Conservation (phyloP, 2,329 filamentous ascomycete genomes). For the Helotiales sp. region DNA sequence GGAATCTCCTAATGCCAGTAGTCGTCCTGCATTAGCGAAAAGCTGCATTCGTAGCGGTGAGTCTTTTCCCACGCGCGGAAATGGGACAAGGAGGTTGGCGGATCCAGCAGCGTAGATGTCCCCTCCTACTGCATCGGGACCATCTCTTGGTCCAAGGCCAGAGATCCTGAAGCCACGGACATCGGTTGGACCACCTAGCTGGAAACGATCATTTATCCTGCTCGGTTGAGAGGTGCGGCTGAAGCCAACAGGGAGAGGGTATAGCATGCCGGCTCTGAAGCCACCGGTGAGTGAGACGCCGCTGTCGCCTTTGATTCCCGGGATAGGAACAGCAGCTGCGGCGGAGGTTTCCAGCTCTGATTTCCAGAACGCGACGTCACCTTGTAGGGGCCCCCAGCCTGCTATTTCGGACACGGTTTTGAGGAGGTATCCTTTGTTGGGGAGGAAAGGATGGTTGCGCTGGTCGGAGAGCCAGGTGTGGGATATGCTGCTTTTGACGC, state of each 20-base stretch:
- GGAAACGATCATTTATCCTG: constrained; percentile 91
- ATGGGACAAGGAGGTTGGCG: constrained; percentile 81
- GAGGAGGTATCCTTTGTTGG: constrained; percentile 79
- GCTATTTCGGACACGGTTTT: constrained; percentile 84
- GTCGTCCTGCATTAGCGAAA: constrained; percentile 87
- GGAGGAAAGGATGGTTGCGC: constrained; percentile 84
- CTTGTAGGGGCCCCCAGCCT: constrained; percentile 79
- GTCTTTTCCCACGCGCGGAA: constrained; percentile 81
- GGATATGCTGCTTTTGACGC: constrained; percentile 83
- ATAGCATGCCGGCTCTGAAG: constrained; percentile 80
- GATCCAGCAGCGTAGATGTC: constrained; percentile 91
- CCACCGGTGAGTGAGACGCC: constrained; percentile 85
- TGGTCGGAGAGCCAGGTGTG: constrained; percentile 82
- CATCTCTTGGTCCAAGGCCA: constrained; percentile 87
- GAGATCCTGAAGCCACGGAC: constrained; percentile 91
- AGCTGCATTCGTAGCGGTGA: constrained; percentile 86
- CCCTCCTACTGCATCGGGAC: constrained; percentile 83
- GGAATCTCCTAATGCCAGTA: constrained; percentile 72
- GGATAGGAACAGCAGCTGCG: constrained; percentile 74
- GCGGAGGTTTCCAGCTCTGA: constrained; percentile 83
- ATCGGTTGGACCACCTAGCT: constrained; percentile 91
- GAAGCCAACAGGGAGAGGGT: constrained; percentile 74
- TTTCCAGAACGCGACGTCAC: constrained; percentile 94
- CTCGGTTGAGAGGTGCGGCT: constrained; percentile 63
- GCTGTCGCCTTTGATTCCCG: constrained; percentile 69